phyloP scores from a whole-genome alignment of 805 yeast species.

The Kodamaea kakaduensis region DNA sequence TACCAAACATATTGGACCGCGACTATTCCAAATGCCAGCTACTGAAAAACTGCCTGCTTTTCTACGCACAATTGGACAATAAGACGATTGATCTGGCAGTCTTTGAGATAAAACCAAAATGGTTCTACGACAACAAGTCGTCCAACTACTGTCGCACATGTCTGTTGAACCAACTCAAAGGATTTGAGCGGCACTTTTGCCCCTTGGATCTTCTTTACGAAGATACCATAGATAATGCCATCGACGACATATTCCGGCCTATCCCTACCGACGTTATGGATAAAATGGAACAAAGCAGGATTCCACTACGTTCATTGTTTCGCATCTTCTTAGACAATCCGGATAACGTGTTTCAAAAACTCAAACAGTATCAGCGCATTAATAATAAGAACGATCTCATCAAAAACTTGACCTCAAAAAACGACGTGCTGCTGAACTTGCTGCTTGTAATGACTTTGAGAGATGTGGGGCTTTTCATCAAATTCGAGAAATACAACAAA shows the following conservation, averaged over 20 bases:
- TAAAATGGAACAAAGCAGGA: constrained; percentile 18
- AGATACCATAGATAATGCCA: constrained; percentile 31
- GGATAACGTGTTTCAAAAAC: constrained; percentile 29
- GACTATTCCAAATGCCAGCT: constrained; percentile 23
- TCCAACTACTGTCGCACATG: constrained; percentile 55
- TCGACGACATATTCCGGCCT: constrained; percentile 25
- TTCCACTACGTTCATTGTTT: constrained; percentile 35
- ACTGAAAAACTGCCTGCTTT: constrained; percentile 36
- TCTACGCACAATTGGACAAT: constrained; percentile 12
- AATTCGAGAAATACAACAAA: constrained; percentile 30
- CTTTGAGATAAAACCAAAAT: constrained; percentile 59
- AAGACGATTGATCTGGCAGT: constrained; percentile 16
- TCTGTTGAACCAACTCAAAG: constrained; percentile 41
- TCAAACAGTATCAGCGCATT: constrained; percentile 32
- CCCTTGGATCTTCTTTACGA: constrained; percentile 40
- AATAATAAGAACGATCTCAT: constrained; percentile 30
- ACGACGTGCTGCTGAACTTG: constrained; percentile 41
- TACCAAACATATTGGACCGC: constrained; percentile 39
- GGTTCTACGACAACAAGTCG: constrained; percentile 47
- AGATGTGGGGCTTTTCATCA: constrained; percentile 52
- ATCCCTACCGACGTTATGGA: constrained; percentile 19
- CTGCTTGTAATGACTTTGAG: constrained; percentile 49
- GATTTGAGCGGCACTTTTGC: constrained; percentile 40
- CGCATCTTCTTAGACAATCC: constrained; percentile 30
- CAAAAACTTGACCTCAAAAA: constrained; percentile 24